Evolutionary conservation across 257 asterid species (phyloP).

Genomic region (Nicotiana otophora): DNA sequence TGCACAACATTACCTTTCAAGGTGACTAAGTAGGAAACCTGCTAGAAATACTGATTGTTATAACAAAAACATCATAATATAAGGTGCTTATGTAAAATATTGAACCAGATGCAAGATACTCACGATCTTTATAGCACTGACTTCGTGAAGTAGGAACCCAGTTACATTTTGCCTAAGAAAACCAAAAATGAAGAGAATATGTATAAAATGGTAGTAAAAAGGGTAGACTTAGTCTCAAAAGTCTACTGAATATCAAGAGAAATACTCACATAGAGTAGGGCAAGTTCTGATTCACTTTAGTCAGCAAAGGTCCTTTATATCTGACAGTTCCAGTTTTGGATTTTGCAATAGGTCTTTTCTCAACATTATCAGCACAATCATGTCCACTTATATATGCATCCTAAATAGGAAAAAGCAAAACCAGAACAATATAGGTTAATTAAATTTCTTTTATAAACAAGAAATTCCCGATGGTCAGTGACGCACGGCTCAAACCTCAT

Average conservation of each 20-base stretch:
- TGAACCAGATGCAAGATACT: too few species aligned
- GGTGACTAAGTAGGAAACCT: too few species aligned
- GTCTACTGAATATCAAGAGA: neutral
- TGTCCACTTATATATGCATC: constrained; percentile 42
- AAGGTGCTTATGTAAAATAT: too few species aligned
- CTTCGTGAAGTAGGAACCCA: too few species aligned
- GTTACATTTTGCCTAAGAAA: constrained; percentile 25
- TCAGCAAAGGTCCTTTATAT: constrained; percentile 32
- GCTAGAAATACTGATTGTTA: too few species aligned
- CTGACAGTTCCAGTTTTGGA: constrained; percentile 1
- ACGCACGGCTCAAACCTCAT: too few species aligned
- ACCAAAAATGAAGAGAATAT: neutral
- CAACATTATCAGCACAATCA: constrained; percentile 11
- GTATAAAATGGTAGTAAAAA: neutral
- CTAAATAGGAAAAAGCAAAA: constrained; percentile 19
- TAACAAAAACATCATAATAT: too few species aligned
- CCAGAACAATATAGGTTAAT: too few species aligned
- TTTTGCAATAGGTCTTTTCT: neutral
- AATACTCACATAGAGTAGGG: constrained; percentile 31
- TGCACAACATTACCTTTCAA: too few species aligned
- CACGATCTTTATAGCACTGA: too few species aligned
- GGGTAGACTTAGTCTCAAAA: neutral
- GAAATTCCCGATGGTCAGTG: too few species aligned
- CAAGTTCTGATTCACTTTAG: constrained; percentile 22
- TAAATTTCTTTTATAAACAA: too few species aligned